phyloP scores from a whole-genome alignment of 257 asterid species.

The Rehmannia glutinosa region DNA sequence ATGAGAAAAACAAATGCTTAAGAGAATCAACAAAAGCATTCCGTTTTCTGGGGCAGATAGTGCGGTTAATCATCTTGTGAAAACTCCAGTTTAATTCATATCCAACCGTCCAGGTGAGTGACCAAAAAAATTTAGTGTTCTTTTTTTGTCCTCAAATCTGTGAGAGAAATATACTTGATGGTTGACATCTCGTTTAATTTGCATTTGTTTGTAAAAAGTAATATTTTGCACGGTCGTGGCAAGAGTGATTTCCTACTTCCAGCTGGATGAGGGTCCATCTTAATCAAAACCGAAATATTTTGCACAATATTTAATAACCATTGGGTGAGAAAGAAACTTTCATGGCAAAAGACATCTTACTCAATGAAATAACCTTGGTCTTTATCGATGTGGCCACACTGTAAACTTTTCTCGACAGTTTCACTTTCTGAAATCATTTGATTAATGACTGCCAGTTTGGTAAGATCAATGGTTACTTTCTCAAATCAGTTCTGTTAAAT shows the following conservation, averaged over 20 bases:
- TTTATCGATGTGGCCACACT: neutral
- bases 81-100: slow-evolving; percentile 10
- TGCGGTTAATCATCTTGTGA: slow-evolving; percentile 66
- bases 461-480: neutral
- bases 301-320: no score
- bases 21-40: slow-evolving; percentile 83
- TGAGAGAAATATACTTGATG: neutral
- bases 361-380: neutral
- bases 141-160: neutral
- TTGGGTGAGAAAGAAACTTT: no score
- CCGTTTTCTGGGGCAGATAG: slow-evolving; percentile 81
- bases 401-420: neutral
- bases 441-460: neutral
- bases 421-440: neutral
- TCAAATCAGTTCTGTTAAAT: neutral
- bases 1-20: slow-evolving; percentile 71
- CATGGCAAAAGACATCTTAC: neutral
- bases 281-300: no score
- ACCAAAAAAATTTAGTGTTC: neutral
- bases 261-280: no score
- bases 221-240: no score
- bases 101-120: slow-evolving; percentile 18
- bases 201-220: neutral
- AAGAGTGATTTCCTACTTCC: no score
- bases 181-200: neutral